A percentile compares a stretch with the other conserved stretches of the same genome.
These are phyloP conservation scores for Zopfia rhizophila DNA, from an alignment of 2,329 filamentous ascomycete genomes.

Conservation along the genomic window DNA sequence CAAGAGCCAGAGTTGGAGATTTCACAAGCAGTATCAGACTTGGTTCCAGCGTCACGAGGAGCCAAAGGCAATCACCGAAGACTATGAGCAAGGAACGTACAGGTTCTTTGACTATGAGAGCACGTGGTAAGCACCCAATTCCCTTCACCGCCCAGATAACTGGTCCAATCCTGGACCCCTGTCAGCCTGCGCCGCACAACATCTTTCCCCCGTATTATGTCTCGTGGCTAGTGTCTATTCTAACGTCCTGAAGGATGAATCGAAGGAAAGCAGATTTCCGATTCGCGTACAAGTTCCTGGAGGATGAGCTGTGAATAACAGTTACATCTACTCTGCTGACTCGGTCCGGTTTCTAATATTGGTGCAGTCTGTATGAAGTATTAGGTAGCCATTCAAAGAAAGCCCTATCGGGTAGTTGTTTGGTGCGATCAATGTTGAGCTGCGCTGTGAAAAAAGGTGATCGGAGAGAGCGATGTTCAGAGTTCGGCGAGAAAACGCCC, in stretches of 20 bases:
- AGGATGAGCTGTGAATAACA: constrained; percentile 78
- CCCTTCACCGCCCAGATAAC: constrained; percentile 9
- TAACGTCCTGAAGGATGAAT: constrained; percentile 83
- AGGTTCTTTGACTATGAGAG: constrained; percentile 99
- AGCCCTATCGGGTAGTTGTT: no score
- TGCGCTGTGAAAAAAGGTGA: no score
- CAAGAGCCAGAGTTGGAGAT: constrained; percentile 98
- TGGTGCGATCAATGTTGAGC: no score
- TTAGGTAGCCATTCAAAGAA: constrained; percentile 47
- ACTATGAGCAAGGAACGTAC: constrained; percentile 98
- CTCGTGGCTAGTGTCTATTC: constrained; percentile 6
- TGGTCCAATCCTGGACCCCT: constrained; percentile 14
- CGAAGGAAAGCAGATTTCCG: constrained; percentile 97
- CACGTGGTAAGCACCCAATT: constrained; percentile 75
- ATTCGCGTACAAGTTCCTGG: constrained; percentile 97
- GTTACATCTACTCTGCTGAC: background rate
- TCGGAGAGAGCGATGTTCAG: no score
- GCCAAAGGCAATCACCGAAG: constrained; percentile 97
- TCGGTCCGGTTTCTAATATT: background rate
- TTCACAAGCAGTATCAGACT: constrained; percentile 98
- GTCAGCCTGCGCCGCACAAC: constrained; percentile 20
- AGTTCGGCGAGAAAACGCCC: no score
- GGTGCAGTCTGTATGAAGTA: constrained; percentile 43
- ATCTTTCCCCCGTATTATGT: background rate
- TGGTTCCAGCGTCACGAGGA: constrained; percentile 99